These are phyloP conservation scores for Exobasidium cylindrosporum DNA, from an alignment of 1,284 basidiomycete genomes.

Conservation along the genomic window DNA sequence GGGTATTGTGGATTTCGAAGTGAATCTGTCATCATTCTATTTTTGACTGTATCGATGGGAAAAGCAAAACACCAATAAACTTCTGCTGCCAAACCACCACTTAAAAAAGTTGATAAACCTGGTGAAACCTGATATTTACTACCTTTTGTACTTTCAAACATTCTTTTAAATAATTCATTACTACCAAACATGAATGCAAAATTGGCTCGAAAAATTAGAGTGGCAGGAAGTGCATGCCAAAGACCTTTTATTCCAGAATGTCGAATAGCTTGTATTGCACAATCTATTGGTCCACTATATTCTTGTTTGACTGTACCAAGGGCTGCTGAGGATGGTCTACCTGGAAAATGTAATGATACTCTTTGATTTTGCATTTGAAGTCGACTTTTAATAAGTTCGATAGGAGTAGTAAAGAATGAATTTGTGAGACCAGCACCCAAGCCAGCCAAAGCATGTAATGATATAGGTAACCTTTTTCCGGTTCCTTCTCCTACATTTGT, in stretches of 20 bases:
- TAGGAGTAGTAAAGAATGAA: conserved; percentile 65
- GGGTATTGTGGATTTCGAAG: conserved; percentile 60
- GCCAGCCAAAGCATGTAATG: conserved; percentile 61
- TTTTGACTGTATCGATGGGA: conserved; percentile 72
- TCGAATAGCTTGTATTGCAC: conserved; percentile 48
- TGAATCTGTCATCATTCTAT: conserved; percentile 57
- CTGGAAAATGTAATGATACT: conserved; percentile 44
- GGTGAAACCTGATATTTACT: conserved; percentile 61
- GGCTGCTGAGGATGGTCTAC: not conserved
- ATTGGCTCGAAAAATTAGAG: conserved; percentile 54
- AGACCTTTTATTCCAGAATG: conserved; percentile 47
- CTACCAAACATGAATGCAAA: conserved; percentile 51
- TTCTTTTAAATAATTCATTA: conserved; percentile 49
- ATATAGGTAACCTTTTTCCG: conserved; percentile 26
- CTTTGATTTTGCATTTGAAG: conserved; percentile 71
- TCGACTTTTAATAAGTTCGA: conserved; percentile 65
- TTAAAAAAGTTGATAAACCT: conserved; percentile 67
- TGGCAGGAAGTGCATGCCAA: conserved; percentile 56
- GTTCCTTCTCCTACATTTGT: conserved; percentile 20
- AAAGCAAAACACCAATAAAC: conserved; percentile 64
- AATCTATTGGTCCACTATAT: conserved; percentile 54
- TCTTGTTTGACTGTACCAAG: conserved; percentile 14
- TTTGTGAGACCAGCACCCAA: conserved; percentile 68
- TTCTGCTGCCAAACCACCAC: conserved; percentile 59
- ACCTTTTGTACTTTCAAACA: conserved; percentile 27